phyloP scores from a whole-genome alignment of 2,329 filamentous ascomycete species.

The Acarospora socialis region DNA sequence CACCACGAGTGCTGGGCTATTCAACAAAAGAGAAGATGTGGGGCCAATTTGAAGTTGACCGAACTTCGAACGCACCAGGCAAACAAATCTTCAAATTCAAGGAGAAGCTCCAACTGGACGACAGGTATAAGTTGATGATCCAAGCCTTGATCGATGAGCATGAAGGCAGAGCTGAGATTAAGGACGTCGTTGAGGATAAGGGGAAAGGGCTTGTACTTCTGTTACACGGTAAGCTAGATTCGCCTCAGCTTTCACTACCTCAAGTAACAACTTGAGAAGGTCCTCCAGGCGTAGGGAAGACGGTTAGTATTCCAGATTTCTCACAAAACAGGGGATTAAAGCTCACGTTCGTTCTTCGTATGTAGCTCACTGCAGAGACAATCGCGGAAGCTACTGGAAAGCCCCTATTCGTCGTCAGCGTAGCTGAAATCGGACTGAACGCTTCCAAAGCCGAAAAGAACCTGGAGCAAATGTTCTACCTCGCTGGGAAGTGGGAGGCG shows the following conservation, averaged over 20 bases:
- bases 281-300: conserved; percentile 11
- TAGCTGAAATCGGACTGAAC: conserved; percentile 14
- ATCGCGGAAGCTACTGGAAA: conserved; percentile 13
- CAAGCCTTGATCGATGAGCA: not conserved
- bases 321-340: too few species aligned
- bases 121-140: not conserved
- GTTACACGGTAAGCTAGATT: conserved; percentile 10
- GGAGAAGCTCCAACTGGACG: not conserved
- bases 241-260: conserved; percentile 7
- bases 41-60: conserved; percentile 6
- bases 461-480: conserved; percentile 15
- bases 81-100: not conserved
- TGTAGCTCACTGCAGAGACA: conserved; percentile 12
- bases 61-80: not conserved
- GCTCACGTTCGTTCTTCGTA: too few species aligned
- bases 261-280: conserved; percentile 2
- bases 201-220: conserved; percentile 13
- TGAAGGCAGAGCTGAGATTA: not conserved
- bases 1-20: conserved; percentile 8
- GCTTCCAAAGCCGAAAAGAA: conserved; percentile 10
- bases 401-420: conserved; percentile 14
- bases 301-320: too few species aligned
- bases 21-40: conserved; percentile 5
- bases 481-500: conserved; percentile 27
- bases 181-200: conserved; percentile 11